Evolutionary conservation across 805 yeast genomes (phyloP), one percentile per base, ranked within the genome.

Genomic region (Ogataea corticis): DNA sequence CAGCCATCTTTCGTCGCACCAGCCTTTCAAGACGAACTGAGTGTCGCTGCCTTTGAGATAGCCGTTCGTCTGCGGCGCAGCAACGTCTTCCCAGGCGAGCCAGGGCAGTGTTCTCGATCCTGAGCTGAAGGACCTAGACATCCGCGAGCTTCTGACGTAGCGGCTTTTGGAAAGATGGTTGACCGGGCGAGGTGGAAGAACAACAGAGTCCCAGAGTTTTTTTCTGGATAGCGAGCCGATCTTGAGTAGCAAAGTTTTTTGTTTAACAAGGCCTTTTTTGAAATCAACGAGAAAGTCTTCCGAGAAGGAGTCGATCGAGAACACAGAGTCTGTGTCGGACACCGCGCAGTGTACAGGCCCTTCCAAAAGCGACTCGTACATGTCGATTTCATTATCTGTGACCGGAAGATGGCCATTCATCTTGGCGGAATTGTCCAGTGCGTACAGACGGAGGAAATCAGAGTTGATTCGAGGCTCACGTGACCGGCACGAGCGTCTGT

Each of bases 391-490:
- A 3, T 57, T 58, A n/a, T 70, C 63, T 0, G 68, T 51, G 33
- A 63, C 61, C 7, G 69, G 69, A 3, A 70, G 56, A 1, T 58
- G 44, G 0, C 71, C 70, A 7, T 60, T 58, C 7, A 16, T 50
- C 41, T 47, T 79, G 52, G 36, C 74, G 10, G 67, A 60, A 37
- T 65, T 68, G 54, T 78, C 81, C 34, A 69, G 62, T 0, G 83
- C 75, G 52, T 78, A 79, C 17, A 73, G 56, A 32, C 76, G 58
- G n/a, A 79, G 59, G 45, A 77, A 79, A 23, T 64, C 59, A 3
- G 78, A 58, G 55, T 79, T 79, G 17, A 76, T 63, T 34, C 84
- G 66, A 30, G 72, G 68, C 45, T 78, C 82, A 45, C 83, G 61
- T 2, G 51, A 38, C 30, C 57, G 38, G n/a, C 42, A 37, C 18